Conservation (phyloP, 1,284 basidiomycete species). For the Ganoderma multipileum region DNA sequence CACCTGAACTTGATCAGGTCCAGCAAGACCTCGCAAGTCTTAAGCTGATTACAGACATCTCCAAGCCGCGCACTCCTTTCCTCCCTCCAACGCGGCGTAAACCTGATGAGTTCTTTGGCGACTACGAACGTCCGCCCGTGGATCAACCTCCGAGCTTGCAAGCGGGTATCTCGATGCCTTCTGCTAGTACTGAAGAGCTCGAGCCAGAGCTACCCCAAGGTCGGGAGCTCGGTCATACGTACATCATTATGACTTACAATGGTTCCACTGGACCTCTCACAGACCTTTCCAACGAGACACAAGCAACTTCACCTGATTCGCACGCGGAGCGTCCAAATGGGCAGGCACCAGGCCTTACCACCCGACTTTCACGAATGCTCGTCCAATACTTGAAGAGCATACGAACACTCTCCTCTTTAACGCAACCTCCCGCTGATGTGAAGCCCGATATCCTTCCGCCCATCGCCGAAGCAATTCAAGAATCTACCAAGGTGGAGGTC, state of each 20-base stretch:
- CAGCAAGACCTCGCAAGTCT: conserved; percentile 10
- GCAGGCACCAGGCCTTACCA: conserved; percentile 45
- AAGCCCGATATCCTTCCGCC: not conserved
- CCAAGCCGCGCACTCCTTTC: not conserved
- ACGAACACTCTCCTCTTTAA: conserved; percentile 45
- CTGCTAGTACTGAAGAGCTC: not conserved
- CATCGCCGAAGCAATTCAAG: not conserved
- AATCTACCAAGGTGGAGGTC: not conserved
- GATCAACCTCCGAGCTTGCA: not conserved
- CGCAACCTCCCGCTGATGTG: conserved; percentile 4
- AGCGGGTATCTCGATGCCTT: not conserved
- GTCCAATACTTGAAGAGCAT: conserved; percentile 55
- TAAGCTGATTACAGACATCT: not conserved
- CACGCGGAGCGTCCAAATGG: conserved; percentile 22
- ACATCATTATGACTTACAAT: not conserved
- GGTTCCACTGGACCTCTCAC: not conserved
- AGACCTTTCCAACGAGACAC: not conserved
- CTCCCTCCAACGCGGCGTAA: not conserved
- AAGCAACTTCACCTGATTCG: not conserved
- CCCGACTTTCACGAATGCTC: conserved; percentile 46
- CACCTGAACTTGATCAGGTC: conserved; percentile 26
- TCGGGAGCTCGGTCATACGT: not conserved
- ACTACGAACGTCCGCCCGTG: not conserved
- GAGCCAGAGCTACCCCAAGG: not conserved
- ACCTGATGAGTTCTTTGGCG: not conserved